phyloP scores from a whole-genome alignment of 139 green algal genomes.

The Chlorella sp. region DNA sequence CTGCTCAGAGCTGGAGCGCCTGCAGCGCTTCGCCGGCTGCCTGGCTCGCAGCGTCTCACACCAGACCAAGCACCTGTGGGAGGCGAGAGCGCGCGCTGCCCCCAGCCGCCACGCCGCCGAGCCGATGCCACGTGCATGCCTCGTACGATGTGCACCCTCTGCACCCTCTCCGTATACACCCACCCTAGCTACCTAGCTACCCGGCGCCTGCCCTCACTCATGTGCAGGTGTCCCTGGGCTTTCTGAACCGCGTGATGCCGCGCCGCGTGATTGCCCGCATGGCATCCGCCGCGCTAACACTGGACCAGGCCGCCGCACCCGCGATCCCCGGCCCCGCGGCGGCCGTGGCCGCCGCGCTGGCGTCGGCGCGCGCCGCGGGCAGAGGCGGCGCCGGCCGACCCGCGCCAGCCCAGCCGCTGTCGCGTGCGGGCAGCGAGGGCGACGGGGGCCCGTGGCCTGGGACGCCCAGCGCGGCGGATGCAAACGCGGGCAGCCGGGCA shows the following conservation, averaged over 20 bases:
- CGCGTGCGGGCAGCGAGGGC: no score
- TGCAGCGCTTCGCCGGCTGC: neutral
- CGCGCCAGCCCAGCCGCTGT: neutral
- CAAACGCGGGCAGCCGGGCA: no score
- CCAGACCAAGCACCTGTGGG: constrained; percentile 14
- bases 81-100: neutral
- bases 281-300: neutral
- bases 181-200: neutral
- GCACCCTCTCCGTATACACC: neutral
- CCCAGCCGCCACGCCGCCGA: neutral
- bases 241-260: constrained; percentile 7
- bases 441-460: no score
- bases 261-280: constrained; percentile 7
- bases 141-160: neutral
- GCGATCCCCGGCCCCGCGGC: neutral
- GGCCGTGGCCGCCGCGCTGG: neutral
- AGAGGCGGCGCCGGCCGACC: neutral
- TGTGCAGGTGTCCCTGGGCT: constrained; percentile 14
- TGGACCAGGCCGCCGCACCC: no score
- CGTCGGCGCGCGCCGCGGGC: neutral
- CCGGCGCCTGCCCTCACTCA: neutral
- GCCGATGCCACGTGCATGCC: neutral
- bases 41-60: constrained; percentile 4
- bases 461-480: no score
- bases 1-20: neutral